Conservation (phyloP, 768 basidiomycete genomes). For the Hericium erinaceus region DNA sequence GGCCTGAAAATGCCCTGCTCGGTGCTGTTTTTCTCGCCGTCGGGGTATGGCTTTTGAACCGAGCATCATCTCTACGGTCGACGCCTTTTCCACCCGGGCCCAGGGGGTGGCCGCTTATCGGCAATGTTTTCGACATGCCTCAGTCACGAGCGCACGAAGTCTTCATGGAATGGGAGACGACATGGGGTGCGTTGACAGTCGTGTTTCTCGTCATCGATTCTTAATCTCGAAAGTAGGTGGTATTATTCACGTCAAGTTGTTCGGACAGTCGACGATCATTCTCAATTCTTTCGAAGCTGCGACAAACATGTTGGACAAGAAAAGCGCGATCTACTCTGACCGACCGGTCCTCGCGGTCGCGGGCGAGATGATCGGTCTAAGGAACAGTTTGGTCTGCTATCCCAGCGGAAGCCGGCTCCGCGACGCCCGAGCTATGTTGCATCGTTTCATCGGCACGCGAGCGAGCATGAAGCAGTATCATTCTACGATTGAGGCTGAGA, state of each 20-base stretch:
- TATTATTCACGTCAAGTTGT: conserved; percentile 15
- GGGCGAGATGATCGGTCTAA: conserved; percentile 13
- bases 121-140: conserved; percentile 13
- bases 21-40: too few species aligned
- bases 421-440: conserved; percentile 11
- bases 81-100: conserved; percentile 1
- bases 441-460: conserved; percentile 11
- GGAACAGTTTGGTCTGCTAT: conserved; percentile 9
- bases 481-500: conserved; percentile 11
- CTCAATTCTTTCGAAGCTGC: conserved; percentile 15
- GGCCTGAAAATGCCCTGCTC: too few species aligned
- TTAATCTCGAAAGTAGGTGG: conserved; percentile 8
- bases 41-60: too few species aligned
- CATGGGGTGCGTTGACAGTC: conserved; percentile 8
- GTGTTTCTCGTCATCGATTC: not conserved
- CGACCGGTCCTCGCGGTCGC: conserved; percentile 14
- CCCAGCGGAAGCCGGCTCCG: conserved; percentile 13
- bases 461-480: conserved; percentile 10
- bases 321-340: conserved; percentile 18
- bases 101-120: conserved; percentile 12
- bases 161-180: conserved; percentile 7
- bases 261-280: conserved; percentile 17
- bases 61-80: too few species aligned
- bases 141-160: conserved; percentile 7
- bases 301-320: conserved; percentile 17